phyloP scores from a whole-genome alignment of 148 eudicot species.

The Spergularia bocconei region DNA sequence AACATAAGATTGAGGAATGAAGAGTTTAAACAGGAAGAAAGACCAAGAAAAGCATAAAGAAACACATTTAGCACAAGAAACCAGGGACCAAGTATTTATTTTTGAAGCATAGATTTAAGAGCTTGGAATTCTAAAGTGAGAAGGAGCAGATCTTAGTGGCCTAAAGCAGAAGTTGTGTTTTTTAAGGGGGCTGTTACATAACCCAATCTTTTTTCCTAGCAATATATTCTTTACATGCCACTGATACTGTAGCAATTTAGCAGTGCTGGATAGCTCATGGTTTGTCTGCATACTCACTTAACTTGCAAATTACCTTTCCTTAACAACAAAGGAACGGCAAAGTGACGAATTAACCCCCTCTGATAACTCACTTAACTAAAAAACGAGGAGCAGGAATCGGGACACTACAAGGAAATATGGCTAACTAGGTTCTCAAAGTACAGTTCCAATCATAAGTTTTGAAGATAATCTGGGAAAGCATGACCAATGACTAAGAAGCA shows the following conservation, averaged over 20 bases:
- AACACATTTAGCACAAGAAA: conserved; percentile 55
- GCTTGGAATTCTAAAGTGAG: conserved; percentile 84
- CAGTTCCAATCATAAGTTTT: conserved; percentile 8
- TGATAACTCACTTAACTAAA: background rate
- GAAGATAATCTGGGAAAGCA: conserved; percentile 4
- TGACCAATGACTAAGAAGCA: conserved; percentile 23
- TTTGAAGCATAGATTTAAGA: conserved; percentile 64
- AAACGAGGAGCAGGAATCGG: background rate
- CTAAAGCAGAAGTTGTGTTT: conserved; percentile 64
- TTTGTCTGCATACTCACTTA: conserved; percentile 33
- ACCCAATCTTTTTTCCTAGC: conserved; percentile 33
- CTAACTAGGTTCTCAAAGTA: conserved; percentile 20
- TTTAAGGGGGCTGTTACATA: conserved; percentile 41
- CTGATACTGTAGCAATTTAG: conserved; percentile 22
- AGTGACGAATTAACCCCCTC: conserved; percentile 19
- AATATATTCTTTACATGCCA: conserved; percentile 38
- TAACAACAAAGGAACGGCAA: conserved; percentile 45
- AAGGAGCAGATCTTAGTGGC: conserved; percentile 44
- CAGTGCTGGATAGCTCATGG: conserved; percentile 28
- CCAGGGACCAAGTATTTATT: conserved; percentile 38
- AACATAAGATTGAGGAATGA: conserved; percentile 28
- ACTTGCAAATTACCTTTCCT: conserved; percentile 33
- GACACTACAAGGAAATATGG: background rate
- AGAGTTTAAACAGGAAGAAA: conserved; percentile 34
- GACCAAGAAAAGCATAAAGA: conserved; percentile 50